Base-by-base conservation (phyloP, 2,329 filamentous ascomycete genomes). In the Hypocrella siamensis region DNA sequence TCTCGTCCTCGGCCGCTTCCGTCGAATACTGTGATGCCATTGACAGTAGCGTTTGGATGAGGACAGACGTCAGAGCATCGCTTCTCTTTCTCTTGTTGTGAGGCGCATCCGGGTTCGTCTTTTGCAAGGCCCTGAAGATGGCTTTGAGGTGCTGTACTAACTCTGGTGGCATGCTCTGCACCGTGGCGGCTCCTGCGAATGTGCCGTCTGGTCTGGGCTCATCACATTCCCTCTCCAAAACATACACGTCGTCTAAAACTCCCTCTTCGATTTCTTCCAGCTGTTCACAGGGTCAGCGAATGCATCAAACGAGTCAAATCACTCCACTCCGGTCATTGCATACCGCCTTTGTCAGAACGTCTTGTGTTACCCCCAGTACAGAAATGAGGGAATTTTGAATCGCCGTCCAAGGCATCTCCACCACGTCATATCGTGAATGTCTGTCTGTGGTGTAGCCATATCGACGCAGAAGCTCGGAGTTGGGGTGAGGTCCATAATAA, bases 371-470 rank as follows among this genome's bases (percentile, higher is more conserved):
- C 2, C 48, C 45, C 29, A 68, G 49, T 14, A 56, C 46, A 9
- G 51, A 44, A 14, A 51, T 49, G 22, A 65, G 43, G 6, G 65
- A 55, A 1, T 56, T 52, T 27, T 66, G 54, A 16, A 88, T 61
- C 7, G 72, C 44, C 0, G 63, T 57, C 57, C 77, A 71, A 0
- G 79, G 63, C 21, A 93, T 55, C 49, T 94, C 86, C 1, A 82
- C 78, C 1, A 93, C 82, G 42, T 93, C 84, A 51, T 85, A 84
- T 26, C 75, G 65, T 8, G 73, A 60, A 44, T 93, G 86, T 40
- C 76, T 77, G 18, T 70, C 57, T 0, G 83, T 88, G n/a, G 85
- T 73, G 45, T 93, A 93, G 14, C 86, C 86, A 43, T 93, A 93
- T 11, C 85, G 67, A 22, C 86, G 67, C 9, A 93, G 65, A 6